Evolutionary conservation across 1,139 yeast genomes (phyloP).

Genomic region (Chernovozyma aurita): DNA sequence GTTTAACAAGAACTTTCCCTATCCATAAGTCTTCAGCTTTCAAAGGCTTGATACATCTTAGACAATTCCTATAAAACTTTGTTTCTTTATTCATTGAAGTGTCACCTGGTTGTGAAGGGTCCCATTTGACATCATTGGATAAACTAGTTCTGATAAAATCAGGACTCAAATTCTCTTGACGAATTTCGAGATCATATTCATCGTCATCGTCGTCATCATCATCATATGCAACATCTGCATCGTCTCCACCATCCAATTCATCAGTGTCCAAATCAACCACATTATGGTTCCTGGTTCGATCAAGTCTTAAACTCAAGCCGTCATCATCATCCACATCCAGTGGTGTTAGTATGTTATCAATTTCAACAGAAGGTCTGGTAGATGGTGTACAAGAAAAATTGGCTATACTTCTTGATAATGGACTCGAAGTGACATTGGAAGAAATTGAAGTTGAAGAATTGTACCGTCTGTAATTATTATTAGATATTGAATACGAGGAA

Average conservation of each 20-base stretch:
- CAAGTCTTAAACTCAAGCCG: neutral
- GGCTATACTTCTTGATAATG: neutral
- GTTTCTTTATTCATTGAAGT: slow-evolving; percentile 17
- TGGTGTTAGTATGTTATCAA: neutral
- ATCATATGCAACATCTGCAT: slow-evolving; percentile 9
- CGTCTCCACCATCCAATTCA: slow-evolving; percentile 29
- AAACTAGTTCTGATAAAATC: slow-evolving; percentile 3
- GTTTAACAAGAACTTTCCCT: slow-evolving; percentile 43
- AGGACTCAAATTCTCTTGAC: slow-evolving; percentile 1
- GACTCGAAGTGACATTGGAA: neutral
- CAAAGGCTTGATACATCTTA: slow-evolving; percentile 55
- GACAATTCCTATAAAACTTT: slow-evolving; percentile 47
- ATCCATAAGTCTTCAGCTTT: slow-evolving; percentile 53
- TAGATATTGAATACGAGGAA: too few species aligned
- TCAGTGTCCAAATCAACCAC: slow-evolving; percentile 2
- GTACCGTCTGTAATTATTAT: neutral
- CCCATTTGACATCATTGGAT: slow-evolving; percentile 38
- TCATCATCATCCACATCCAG: neutral
- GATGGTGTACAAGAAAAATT: neutral
- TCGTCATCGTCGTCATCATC: slow-evolving; percentile 11
- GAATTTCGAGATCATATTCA: slow-evolving; percentile 6
- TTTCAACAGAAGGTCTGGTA: neutral
- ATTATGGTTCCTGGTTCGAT: neutral
- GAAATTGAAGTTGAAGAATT: neutral
- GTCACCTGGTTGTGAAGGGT: slow-evolving; percentile 30